phyloP scores from a whole-genome alignment of 352 stramenopile genomes.

The Globisporangium paroecandrum region DNA sequence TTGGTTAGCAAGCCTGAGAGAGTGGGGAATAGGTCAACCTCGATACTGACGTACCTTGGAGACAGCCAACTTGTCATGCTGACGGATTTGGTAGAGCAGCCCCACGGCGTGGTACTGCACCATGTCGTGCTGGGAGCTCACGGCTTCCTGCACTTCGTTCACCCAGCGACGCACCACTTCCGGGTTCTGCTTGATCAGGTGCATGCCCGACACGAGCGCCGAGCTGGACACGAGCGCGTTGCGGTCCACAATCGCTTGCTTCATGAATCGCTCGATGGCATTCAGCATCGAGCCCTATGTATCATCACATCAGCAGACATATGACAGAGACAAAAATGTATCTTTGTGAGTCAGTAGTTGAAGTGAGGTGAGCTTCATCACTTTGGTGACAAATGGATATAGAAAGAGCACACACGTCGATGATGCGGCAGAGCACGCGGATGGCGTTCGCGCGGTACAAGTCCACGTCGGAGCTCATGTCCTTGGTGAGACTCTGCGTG shows the following conservation, averaged over 20 bases:
- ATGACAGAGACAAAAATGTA: not conserved
- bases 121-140: conserved; percentile 96
- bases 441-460: conserved; percentile 99
- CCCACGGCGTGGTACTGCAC: conserved; percentile 99
- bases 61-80: conserved; percentile 97
- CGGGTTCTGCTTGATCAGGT: conserved; percentile 92
- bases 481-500: conserved; percentile 98
- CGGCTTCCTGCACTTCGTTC: conserved; percentile 96
- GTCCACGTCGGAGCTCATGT: conserved; percentile 98
- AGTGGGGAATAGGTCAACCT: not conserved
- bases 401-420: conserved; percentile 58
- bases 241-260: conserved; percentile 98
- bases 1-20: too few species aligned
- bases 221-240: conserved; percentile 96
- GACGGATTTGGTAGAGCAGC: conserved; percentile 98
- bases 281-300: conserved; percentile 79
- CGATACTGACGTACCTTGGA: conserved; percentile 75
- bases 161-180: conserved; percentile 95
- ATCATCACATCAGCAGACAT: not conserved
- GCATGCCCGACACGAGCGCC: conserved; percentile 94
- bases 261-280: conserved; percentile 96
- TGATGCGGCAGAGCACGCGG: conserved; percentile 95
- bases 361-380: not conserved
- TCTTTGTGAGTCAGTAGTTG: not conserved
- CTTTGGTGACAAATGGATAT: not conserved